phyloP scores from a whole-genome alignment of 192 early-diverging fungal genomes.

The Gaertneriomyces sp. region DNA sequence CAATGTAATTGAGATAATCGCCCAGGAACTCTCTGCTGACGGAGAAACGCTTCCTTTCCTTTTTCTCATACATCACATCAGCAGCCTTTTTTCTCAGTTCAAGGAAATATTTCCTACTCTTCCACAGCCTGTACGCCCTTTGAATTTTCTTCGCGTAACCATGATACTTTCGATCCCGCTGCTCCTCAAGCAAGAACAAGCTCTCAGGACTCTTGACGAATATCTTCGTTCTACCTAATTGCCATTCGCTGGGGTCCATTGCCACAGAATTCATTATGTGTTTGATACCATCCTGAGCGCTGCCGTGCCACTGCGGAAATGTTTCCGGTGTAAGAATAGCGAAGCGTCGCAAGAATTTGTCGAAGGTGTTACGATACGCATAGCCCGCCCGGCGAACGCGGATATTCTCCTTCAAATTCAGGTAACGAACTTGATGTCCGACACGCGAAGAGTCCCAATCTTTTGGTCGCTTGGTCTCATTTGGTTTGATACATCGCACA shows the following conservation, averaged over 20 bases:
- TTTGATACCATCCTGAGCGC: slow-evolving; percentile 63
- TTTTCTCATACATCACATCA: slow-evolving; percentile 81
- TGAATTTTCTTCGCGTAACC: slow-evolving; percentile 92
- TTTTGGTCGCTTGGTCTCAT: slow-evolving; percentile 85
- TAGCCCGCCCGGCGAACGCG: slow-evolving; percentile 96
- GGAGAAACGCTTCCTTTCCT: slow-evolving; percentile 88
- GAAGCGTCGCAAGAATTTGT: slow-evolving; percentile 78
- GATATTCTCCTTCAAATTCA: slow-evolving; percentile 96
- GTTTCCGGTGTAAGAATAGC: slow-evolving; percentile 79
- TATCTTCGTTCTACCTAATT: slow-evolving; percentile 89
- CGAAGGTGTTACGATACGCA: slow-evolving; percentile 92
- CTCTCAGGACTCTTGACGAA: slow-evolving; percentile 96
- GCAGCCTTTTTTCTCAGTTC: slow-evolving; percentile 92
- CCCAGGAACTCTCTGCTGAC: slow-evolving; percentile 85
- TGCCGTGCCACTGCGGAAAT: slow-evolving; percentile 76
- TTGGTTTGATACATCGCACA: slow-evolving; percentile 95
- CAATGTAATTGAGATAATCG: slow-evolving; percentile 75
- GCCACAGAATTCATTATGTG: slow-evolving; percentile 83
- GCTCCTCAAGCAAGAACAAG: slow-evolving; percentile 84
- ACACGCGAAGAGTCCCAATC: slow-evolving; percentile 92
- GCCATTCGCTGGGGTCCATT: slow-evolving; percentile 86
- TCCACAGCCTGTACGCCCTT: slow-evolving; percentile 82
- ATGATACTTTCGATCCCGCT: slow-evolving; percentile 95
- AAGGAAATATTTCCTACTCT: slow-evolving; percentile 82
- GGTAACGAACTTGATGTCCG: slow-evolving; percentile 94